These are phyloP conservation scores for Galerina marginata DNA, from an alignment of 768 basidiomycete genomes.

Conservation along the genomic window DNA sequence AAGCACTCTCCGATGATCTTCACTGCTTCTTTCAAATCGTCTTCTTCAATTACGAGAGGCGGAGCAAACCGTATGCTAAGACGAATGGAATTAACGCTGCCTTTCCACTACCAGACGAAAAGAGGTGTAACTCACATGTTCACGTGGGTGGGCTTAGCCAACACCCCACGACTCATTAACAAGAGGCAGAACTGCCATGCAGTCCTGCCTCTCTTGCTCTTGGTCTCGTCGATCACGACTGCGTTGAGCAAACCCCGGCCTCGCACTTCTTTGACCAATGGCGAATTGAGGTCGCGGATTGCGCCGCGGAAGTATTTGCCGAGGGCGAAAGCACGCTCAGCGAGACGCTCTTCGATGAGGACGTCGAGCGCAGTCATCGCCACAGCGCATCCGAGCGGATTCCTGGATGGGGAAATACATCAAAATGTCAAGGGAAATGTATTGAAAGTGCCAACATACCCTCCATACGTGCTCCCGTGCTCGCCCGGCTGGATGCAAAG, in stretches of 20 bases:
- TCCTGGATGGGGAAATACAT: slow-evolving; percentile 47
- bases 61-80: slow-evolving; percentile 94
- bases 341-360: slow-evolving; percentile 85
- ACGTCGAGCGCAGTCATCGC: slow-evolving; percentile 92
- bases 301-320: slow-evolving; percentile 82
- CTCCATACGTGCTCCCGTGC: slow-evolving; percentile 96
- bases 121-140: slow-evolving; percentile 72
- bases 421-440: neutral
- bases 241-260: slow-evolving; percentile 93
- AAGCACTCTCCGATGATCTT: slow-evolving; percentile 78
- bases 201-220: slow-evolving; percentile 76
- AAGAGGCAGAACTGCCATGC: slow-evolving; percentile 97
- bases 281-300: slow-evolving; percentile 64
- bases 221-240: slow-evolving; percentile 87
- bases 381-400: slow-evolving; percentile 96
- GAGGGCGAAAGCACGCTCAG: slow-evolving; percentile 76
- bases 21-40: slow-evolving; percentile 77
- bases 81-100: neutral
- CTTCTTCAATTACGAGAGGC: slow-evolving; percentile 92
- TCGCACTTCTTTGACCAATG: slow-evolving; percentile 79
- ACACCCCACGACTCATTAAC: slow-evolving; percentile 86
- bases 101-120: neutral
- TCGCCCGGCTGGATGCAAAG: slow-evolving; percentile 93
- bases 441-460: slow-evolving; percentile 51
- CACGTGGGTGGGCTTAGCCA: slow-evolving; percentile 96